These are phyloP conservation scores for Thamnidium elegans DNA, from an alignment of 192 early-diverging fungal genomes.

Conservation along the genomic window DNA sequence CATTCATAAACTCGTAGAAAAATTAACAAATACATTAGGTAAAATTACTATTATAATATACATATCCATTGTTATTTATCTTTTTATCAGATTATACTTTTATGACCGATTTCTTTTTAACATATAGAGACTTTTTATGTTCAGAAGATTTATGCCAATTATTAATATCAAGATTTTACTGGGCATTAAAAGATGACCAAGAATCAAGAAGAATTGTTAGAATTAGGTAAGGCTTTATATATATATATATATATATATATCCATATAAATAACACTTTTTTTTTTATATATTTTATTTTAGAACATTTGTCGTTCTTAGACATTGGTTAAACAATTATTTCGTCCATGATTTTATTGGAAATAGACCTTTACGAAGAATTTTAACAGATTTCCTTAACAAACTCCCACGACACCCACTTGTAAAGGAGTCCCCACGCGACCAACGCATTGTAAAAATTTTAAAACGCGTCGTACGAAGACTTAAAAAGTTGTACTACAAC, in stretches of 20 bases:
- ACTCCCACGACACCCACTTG: conserved; percentile 39
- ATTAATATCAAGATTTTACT: conserved; percentile 53
- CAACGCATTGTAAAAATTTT: conserved; percentile 52
- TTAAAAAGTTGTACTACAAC: conserved; percentile 35
- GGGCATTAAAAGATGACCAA: conserved; percentile 50
- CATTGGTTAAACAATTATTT: conserved; percentile 63
- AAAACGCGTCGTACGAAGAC: conserved; percentile 34
- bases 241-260: neutral
- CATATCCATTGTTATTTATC: neutral
- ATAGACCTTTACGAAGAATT: conserved; percentile 38
- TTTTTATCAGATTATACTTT: conserved; percentile 50
- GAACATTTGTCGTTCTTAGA: conserved; percentile 56
- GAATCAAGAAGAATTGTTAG: conserved; percentile 48
- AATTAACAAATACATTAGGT: conserved; percentile 50
- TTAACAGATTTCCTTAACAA: conserved; percentile 38
- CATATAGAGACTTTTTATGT: conserved; percentile 54
- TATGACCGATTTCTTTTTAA: conserved; percentile 62
- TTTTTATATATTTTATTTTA: conserved; percentile 2
- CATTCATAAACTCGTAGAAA: conserved; percentile 53
- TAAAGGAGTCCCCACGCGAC: conserved; percentile 45
- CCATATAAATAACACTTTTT: neutral
- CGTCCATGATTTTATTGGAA: conserved; percentile 52
- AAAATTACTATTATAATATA: neutral
- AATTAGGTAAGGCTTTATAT: conserved; percentile 36
- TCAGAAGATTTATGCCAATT: conserved; percentile 51